phyloP scores from a whole-genome alignment of 306 rosid genomes.

The Luffa acutangula region DNA sequence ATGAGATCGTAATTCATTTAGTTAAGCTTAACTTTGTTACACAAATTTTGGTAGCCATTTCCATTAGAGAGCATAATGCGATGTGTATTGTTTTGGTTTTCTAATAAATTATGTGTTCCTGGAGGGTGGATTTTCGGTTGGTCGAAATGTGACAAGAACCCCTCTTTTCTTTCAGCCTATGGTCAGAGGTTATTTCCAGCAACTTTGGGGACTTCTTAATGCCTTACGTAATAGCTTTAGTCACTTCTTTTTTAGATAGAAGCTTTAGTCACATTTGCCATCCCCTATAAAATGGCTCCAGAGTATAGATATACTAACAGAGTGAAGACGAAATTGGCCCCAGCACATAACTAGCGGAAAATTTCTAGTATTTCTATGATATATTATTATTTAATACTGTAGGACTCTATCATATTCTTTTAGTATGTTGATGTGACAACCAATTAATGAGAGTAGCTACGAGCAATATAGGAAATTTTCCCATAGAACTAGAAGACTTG shows the following conservation, averaged over 20 bases:
- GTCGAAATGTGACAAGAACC: not conserved
- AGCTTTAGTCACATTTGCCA: not conserved
- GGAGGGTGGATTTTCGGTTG: not conserved
- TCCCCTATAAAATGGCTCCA: not conserved
- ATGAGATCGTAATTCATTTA: not conserved
- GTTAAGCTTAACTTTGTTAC: not conserved
- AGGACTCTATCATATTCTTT: too few relatives aligned
- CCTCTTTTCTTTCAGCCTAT: not conserved
- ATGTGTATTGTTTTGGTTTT: not conserved
- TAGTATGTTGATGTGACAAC: too few relatives aligned
- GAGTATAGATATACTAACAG: not conserved
- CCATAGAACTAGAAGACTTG: too few relatives aligned
- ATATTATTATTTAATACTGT: too few relatives aligned
- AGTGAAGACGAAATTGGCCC: not conserved
- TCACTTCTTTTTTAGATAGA: too few relatives aligned
- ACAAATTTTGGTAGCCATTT: not conserved
- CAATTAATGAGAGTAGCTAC: too few relatives aligned
- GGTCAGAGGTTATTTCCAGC: not conserved
- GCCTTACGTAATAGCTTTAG: not conserved
- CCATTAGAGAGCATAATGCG: not conserved
- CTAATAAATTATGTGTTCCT: not conserved
- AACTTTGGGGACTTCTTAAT: not conserved
- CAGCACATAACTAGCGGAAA: too few relatives aligned
- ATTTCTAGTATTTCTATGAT: too few relatives aligned
- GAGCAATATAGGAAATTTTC: too few relatives aligned